phyloP scores from a whole-genome alignment of 495 filamentous ascomycete species.

The Apiosordaria backusii region DNA sequence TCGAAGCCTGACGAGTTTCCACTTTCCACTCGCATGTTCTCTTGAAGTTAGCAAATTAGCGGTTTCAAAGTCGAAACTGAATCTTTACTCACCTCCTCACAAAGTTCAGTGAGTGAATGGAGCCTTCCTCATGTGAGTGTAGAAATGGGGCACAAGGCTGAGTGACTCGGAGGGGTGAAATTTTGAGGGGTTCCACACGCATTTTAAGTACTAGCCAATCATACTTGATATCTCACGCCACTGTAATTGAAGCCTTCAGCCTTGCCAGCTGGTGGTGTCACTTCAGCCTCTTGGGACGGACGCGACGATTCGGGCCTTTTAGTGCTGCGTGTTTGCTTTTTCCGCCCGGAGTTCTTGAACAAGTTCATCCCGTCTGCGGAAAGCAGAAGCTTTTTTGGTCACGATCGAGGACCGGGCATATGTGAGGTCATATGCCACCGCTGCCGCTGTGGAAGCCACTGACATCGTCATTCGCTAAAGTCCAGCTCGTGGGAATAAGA shows the following conservation, averaged over 20 bases:
- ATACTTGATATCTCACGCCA: not conserved
- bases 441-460: not conserved
- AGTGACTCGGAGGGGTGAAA: not conserved
- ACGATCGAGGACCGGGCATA: not conserved
- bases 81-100: not conserved
- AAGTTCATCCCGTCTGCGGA: not conserved
- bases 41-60: not conserved
- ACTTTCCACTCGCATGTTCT: not conserved
- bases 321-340: not conserved
- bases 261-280: not conserved
- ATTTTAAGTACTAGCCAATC: not conserved
- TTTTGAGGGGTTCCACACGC: conserved; percentile 2
- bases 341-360: not conserved
- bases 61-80: not conserved
- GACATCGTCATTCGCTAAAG: not conserved
- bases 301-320: not conserved
- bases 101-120: not conserved
- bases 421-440: not conserved
- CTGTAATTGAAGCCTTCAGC: not conserved
- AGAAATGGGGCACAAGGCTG: not conserved
- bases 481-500: not conserved
- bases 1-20: not conserved
- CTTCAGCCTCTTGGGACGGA: not conserved
- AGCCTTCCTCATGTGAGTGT: not conserved
- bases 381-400: not conserved